Percentiles rank a stretch among this genome's conserved stretches.
These are phyloP conservation scores for Coleophoma crateriformis DNA, from an alignment of 2,329 filamentous ascomycete genomes.

Conservation along the genomic window DNA sequence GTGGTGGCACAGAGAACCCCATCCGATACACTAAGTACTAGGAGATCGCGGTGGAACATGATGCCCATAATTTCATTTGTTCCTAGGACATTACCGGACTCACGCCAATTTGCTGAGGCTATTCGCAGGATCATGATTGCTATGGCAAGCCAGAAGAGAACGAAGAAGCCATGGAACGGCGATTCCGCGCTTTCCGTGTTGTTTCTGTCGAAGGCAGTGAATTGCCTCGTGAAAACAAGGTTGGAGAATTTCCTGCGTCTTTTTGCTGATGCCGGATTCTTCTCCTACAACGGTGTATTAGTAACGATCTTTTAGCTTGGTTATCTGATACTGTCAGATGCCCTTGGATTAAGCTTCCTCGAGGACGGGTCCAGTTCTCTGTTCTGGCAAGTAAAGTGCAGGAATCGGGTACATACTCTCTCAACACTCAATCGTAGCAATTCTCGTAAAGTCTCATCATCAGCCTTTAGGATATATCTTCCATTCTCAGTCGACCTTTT, in stretches of 20 bases:
- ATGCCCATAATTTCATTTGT: slow-evolving; percentile 65
- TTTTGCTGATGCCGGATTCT: slow-evolving; percentile 14
- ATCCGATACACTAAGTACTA: slow-evolving; percentile 57
- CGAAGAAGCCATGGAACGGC: slow-evolving; percentile 75
- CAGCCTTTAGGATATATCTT: slow-evolving; percentile 20
- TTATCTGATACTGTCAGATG: too few species aligned
- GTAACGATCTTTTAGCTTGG: too few species aligned
- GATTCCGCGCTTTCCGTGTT: slow-evolving; percentile 60
- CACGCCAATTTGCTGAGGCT: slow-evolving; percentile 61
- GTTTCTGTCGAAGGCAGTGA: slow-evolving; percentile 70
- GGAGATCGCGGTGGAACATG: slow-evolving; percentile 56
- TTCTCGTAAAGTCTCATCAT: slow-evolving; percentile 20
- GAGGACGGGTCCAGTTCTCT: too few species aligned
- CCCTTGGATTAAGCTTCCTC: too few species aligned
- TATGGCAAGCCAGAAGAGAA: slow-evolving; percentile 70
- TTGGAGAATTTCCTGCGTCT: slow-evolving; percentile 35
- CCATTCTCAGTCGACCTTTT: slow-evolving; percentile 21
- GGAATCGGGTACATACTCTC: slow-evolving; percentile 7
- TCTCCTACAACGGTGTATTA: slow-evolving; percentile 11
- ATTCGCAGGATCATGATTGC: slow-evolving; percentile 62
- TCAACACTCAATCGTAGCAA: slow-evolving; percentile 19
- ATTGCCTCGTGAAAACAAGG: slow-evolving; percentile 66
- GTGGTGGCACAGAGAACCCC: slow-evolving; percentile 64
- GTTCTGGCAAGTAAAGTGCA: too few species aligned
- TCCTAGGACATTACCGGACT: slow-evolving; percentile 64